These are phyloP conservation scores for Fomes fomentarius DNA, from an alignment of 1,284 basidiomycete species.

Conservation along the genomic window DNA sequence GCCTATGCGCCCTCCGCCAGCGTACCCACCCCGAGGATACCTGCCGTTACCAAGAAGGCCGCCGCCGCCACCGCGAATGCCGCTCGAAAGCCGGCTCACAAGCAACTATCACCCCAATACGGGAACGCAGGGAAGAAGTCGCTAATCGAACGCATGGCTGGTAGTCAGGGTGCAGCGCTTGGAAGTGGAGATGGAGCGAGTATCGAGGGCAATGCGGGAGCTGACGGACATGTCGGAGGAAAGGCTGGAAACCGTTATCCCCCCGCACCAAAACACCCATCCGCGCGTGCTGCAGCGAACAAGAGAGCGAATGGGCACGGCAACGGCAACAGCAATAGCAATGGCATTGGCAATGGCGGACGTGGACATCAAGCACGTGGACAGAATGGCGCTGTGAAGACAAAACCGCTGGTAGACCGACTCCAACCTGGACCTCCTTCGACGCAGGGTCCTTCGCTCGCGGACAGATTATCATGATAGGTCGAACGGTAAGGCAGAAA, in stretches of 20 bases:
- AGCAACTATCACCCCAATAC: constrained; percentile 1
- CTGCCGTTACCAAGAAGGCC: background rate
- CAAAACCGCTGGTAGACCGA: too few species aligned
- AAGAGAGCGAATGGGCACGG: too few species aligned
- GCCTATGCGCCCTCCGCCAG: background rate
- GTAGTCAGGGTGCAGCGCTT: background rate
- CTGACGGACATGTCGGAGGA: background rate
- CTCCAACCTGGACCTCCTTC: too few species aligned
- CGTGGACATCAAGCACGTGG: too few species aligned
- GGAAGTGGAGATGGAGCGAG: background rate
- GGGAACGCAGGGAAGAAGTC: constrained; percentile 5
- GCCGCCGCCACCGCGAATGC: background rate
- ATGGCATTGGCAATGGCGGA: too few species aligned
- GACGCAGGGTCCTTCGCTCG: too few species aligned
- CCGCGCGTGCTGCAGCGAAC: background rate
- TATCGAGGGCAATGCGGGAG: background rate
- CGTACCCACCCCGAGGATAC: background rate
- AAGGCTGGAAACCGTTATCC: background rate
- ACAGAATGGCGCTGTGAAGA: too few species aligned
- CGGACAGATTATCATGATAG: too few species aligned
- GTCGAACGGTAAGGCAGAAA: too few species aligned
- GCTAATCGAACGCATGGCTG: constrained; percentile 5
- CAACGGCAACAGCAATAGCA: too few species aligned
- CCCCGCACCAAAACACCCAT: background rate
- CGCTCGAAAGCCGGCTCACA: constrained; percentile 12